Base-by-base conservation (phyloP, 306 rosid genomes). In the Lathyrus sativus region DNA sequence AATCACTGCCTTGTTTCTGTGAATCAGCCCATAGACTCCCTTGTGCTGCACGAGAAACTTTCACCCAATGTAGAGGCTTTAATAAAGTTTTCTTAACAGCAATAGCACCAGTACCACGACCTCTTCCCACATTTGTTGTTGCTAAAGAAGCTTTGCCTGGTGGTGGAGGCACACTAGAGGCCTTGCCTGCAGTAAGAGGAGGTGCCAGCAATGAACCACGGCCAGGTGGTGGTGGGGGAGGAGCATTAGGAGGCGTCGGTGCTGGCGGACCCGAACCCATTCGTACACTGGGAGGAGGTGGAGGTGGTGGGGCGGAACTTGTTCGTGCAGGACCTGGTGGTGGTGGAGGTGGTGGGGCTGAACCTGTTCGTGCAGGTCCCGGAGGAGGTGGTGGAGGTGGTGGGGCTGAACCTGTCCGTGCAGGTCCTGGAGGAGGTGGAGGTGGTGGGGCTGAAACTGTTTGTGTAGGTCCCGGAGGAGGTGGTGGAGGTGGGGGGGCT, bases 11-110 rank as follows among this genome's bases (percentile, higher is more conserved):
- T 72, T 86, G 98, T 76, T 93, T 86, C 5, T 79, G 88, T 46
- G 96, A 83, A 80, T 93, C 98, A 56, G 88, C 98, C 98, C 98
- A 93, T 65, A 93, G 73, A 81, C 98, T 93, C 66, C 96, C 98
- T 75, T 92, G 82, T 79, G 83, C 10, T 75, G 96, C 91, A 69
- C 98, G 85, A 39, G 96, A 85, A 72, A 92, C 96, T 81, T 93
- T 93, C 57, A 90, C 96, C 98, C 98, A 93, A 63, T 93, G 98
- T 50, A 93, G 64, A 53, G 96, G 96, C 83, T 88, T 93, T 56
- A 93, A 79, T 4, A 85, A 68, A 83, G 76, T 65, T 79, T 82
- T 93, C 80, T 93, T 90, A 7, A 91, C 93, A 62, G 91, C 82
- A 85, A 4, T 82, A 65, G 65, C 82, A 41, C 77, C 64, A 75